phyloP scores from a whole-genome alignment of 495 filamentous ascomycete genomes.

The Talaromyces proteolyticus region DNA sequence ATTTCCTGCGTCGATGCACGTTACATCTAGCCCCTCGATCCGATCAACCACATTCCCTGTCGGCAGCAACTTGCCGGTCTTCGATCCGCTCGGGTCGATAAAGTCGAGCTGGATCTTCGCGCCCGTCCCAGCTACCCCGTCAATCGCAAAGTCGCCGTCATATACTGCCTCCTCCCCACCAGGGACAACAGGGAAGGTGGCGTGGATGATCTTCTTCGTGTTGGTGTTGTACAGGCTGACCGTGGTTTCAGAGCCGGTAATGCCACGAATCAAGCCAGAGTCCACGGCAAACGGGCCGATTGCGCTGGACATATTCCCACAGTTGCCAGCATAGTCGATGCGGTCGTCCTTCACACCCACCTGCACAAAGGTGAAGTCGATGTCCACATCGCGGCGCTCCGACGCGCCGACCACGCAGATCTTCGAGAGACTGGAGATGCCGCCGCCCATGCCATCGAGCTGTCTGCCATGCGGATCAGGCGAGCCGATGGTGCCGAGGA shows the following conservation, averaged over 20 bases:
- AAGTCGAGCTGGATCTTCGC: conserved; percentile 57
- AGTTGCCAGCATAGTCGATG: conserved; percentile 65
- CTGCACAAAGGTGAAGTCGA: conserved; percentile 70
- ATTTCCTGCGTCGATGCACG: conserved; percentile 59
- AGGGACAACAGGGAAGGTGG: conserved; percentile 38
- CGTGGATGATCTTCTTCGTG: conserved; percentile 42
- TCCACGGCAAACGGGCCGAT: conserved; percentile 64
- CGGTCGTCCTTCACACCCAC: conserved; percentile 53
- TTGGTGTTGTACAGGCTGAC: conserved; percentile 52
- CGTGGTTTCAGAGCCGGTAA: conserved; percentile 9
- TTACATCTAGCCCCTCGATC: conserved; percentile 47
- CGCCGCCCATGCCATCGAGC: conserved; percentile 67
- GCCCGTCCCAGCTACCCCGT: conserved; percentile 58
- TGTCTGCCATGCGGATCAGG: conserved; percentile 65
- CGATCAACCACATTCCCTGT: conserved; percentile 53
- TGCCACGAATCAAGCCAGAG: conserved; percentile 32
- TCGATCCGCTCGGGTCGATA: conserved; percentile 59
- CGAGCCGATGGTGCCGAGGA: conserved; percentile 58
- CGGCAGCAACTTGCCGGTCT: conserved; percentile 59
- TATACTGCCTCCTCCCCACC: conserved; percentile 39
- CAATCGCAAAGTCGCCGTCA: conserved; percentile 54
- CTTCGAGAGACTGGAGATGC: conserved; percentile 64
- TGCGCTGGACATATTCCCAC: conserved; percentile 65
- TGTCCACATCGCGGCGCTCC: conserved; percentile 44
- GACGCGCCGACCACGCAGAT: conserved; percentile 56